Evolutionary conservation across 257 asterid species (phyloP).

Genomic region (Handroanthus guayacan): DNA sequence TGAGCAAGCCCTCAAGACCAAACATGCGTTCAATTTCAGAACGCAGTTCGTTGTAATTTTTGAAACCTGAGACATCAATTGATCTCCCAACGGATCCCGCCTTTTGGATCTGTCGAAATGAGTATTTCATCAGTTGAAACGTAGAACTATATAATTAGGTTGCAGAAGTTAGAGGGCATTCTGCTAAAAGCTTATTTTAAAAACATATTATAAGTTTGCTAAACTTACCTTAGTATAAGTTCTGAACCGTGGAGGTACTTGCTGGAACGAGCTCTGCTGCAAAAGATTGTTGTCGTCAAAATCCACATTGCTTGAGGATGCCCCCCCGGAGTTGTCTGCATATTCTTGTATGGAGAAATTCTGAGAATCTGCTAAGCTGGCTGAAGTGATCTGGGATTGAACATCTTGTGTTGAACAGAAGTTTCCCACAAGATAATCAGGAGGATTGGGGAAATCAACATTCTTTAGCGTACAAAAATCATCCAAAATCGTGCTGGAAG

Average conservation of each 20-base stretch:
- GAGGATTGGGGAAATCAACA: constrained; percentile 59
- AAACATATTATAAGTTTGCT: not conserved
- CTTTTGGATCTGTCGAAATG: constrained; percentile 69
- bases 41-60: constrained; percentile 74
- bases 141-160: not conserved
- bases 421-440: constrained; percentile 72
- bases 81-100: constrained; percentile 96
- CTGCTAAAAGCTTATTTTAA: not conserved
- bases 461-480: constrained; percentile 65
- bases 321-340: constrained; percentile 90
- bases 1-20: constrained; percentile 83
- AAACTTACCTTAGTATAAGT: constrained; percentile 79
- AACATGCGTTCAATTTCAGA: constrained; percentile 88
- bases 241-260: constrained; percentile 73
- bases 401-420: constrained; percentile 80
- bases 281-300: constrained; percentile 68
- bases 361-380: constrained; percentile 83
- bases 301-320: constrained; percentile 83
- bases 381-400: constrained; percentile 88
- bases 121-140: not conserved
- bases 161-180: not conserved
- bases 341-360: constrained; percentile 76
- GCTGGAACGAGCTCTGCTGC: constrained; percentile 76
- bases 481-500: constrained; percentile 68
- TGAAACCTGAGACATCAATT: constrained; percentile 82